Conservation (phyloP, 257 asterid genomes). For the Lycium barbarum region DNA sequence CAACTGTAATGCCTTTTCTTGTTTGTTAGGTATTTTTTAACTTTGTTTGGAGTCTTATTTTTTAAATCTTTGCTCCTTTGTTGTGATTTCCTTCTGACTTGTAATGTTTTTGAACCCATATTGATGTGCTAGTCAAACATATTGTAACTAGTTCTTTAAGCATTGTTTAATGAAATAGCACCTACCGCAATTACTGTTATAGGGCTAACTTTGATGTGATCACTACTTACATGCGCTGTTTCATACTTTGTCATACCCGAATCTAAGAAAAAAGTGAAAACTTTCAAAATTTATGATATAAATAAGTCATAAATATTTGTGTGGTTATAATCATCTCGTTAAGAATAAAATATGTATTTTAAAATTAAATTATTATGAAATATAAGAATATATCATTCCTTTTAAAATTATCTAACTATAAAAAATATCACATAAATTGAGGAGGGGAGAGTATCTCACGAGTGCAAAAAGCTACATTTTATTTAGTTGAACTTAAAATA, state of each 20-base stretch:
- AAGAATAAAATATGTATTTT: too few relatives aligned
- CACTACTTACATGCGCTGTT: not conserved
- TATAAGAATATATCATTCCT: too few relatives aligned
- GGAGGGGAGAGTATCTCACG: not conserved
- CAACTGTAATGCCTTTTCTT: not conserved
- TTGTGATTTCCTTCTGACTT: constrained; percentile 10
- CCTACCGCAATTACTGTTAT: not conserved
- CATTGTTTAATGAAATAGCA: not conserved
- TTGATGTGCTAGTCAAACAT: constrained; percentile 17
- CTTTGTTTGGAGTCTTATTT: not conserved
- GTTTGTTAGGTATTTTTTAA: not conserved
- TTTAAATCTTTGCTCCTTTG: not conserved
- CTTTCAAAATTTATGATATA: too few relatives aligned
- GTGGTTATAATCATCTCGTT: too few relatives aligned
- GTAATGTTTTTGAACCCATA: constrained; percentile 9
- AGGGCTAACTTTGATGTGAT: constrained; percentile 2
- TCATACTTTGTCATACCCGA: not conserved
- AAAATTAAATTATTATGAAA: too few relatives aligned
- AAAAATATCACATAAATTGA: too few relatives aligned
- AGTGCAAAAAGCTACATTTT: not conserved
- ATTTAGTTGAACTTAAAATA: not conserved
- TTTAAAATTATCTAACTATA: too few relatives aligned
- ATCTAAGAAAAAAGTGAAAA: too few relatives aligned
- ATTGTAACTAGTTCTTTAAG: constrained; percentile 12
- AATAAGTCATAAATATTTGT: too few relatives aligned